These are phyloP conservation scores for Apiospora kogelbergensis DNA, from an alignment of 2,329 filamentous ascomycete species.

Conservation along the genomic window DNA sequence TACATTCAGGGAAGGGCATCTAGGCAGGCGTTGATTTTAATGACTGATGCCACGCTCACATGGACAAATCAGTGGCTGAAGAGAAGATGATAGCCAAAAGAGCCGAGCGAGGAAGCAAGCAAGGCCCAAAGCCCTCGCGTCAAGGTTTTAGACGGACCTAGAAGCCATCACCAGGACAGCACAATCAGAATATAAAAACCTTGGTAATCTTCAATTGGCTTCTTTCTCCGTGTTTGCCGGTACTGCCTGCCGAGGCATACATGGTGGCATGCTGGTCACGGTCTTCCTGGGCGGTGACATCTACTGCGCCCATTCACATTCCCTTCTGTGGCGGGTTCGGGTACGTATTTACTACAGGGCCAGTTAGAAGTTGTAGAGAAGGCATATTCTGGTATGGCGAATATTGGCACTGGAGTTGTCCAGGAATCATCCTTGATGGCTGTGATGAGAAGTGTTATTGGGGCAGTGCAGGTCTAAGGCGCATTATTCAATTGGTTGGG, in stretches of 20 bases:
- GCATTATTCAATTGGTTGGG: too few species aligned
- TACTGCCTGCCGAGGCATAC: neutral
- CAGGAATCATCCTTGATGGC: neutral
- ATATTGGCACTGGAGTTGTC: neutral
- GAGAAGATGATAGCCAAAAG: slow-evolving; percentile 4
- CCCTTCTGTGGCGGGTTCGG: neutral
- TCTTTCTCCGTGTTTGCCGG: neutral
- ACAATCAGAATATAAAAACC: neutral
- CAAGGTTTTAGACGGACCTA: slow-evolving; percentile 9
- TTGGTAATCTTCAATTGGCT: neutral
- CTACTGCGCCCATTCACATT: neutral
- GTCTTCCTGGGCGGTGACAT: neutral
- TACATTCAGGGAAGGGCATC: slow-evolving; percentile 7
- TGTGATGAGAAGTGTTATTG: neutral
- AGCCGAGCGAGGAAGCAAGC: neutral
- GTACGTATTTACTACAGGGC: neutral
- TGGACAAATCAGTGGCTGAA: neutral
- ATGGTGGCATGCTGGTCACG: neutral
- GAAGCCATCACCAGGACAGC: slow-evolving; percentile 1
- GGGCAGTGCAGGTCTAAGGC: too few species aligned
- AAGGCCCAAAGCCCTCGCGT: neutral
- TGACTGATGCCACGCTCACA: neutral
- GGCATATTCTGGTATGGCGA: neutral
- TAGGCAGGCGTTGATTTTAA: slow-evolving; percentile 9
- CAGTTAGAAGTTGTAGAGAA: too few species aligned